Evolutionary conservation across 805 yeast species (phyloP).

Genomic region (Candida cerambycidarum): DNA sequence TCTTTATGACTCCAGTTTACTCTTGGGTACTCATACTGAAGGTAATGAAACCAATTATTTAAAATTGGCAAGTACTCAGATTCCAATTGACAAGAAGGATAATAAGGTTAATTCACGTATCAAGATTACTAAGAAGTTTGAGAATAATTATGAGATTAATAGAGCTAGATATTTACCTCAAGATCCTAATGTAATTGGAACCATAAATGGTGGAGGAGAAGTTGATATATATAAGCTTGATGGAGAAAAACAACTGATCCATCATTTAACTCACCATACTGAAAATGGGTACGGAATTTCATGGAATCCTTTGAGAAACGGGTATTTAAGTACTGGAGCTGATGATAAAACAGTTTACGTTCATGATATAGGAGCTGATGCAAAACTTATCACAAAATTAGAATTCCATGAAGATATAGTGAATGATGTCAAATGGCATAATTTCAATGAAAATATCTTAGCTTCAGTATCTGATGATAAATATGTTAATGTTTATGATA

Average conservation of each 20-base stretch:
- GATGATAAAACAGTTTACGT: constrained; percentile 66
- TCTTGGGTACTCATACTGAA: constrained; percentile 74
- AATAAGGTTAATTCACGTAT: constrained; percentile 53
- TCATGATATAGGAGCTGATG: constrained; percentile 47
- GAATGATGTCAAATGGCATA: constrained; percentile 76
- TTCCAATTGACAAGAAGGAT: constrained; percentile 38
- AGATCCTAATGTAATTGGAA: constrained; percentile 52
- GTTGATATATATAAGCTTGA: constrained; percentile 52
- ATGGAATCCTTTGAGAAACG: constrained; percentile 54
- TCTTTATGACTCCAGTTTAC: constrained; percentile 47
- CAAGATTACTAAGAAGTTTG: constrained; percentile 58
- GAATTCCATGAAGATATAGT: constrained; percentile 56
- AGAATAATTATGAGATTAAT: constrained; percentile 65
- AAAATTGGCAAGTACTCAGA: constrained; percentile 60
- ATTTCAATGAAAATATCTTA: constrained; percentile 47
- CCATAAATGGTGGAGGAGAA: constrained; percentile 68
- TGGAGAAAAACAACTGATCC: constrained; percentile 22
- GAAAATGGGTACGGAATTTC: constrained; percentile 75
- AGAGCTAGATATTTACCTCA: constrained; percentile 73
- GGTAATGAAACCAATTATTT: constrained; percentile 66
- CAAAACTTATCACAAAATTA: constrained; percentile 3
- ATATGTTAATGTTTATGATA: constrained; percentile 53
- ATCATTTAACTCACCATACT: constrained; percentile 39
- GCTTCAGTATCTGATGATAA: constrained; percentile 79
- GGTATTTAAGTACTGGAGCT: constrained; percentile 57